phyloP scores from a whole-genome alignment of 1,284 basidiomycete species.

The Rhizoctonia solani region DNA sequence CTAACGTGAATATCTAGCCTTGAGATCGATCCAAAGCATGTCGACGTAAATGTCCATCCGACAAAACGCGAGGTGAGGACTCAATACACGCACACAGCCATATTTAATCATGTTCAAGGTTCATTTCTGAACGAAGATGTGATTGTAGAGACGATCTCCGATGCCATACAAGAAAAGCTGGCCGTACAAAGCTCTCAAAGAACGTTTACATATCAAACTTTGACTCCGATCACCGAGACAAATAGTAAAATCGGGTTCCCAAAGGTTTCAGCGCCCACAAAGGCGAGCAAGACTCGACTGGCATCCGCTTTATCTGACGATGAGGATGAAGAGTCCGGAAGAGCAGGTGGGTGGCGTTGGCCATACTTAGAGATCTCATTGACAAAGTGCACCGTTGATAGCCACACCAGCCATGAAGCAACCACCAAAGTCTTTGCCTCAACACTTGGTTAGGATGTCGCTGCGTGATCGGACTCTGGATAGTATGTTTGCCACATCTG shows the following conservation, averaged over 20 bases:
- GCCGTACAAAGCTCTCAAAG: slow-evolving; percentile 66
- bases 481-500: slow-evolving; percentile 68
- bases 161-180: slow-evolving; percentile 69
- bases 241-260: not conserved
- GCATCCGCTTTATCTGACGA: not conserved
- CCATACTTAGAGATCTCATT: too few species aligned
- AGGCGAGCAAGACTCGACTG: slow-evolving; percentile 45
- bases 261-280: not conserved
- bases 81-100: not conserved
- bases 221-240: slow-evolving; percentile 24
- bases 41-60: slow-evolving; percentile 98
- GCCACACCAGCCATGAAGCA: slow-evolving; percentile 45
- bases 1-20: slow-evolving; percentile 54
- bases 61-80: slow-evolving; percentile 80
- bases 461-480: slow-evolving; percentile 87
- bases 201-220: slow-evolving; percentile 75
- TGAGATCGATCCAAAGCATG: slow-evolving; percentile 80
- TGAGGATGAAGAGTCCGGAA: slow-evolving; percentile 7
- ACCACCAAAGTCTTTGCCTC: slow-evolving; percentile 63
- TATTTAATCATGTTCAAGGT: slow-evolving; percentile 51
- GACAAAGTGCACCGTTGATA: not conserved
- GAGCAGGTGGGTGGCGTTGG: not conserved
- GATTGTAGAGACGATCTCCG: slow-evolving; percentile 81
- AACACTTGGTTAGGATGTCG: slow-evolving; percentile 93
- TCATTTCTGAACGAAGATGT: slow-evolving; percentile 93